Evolutionary conservation across 164 flowering plant species (phyloP), one percentile per base, ranked within the genome.

Genomic region (Houttuynia cordata): DNA sequence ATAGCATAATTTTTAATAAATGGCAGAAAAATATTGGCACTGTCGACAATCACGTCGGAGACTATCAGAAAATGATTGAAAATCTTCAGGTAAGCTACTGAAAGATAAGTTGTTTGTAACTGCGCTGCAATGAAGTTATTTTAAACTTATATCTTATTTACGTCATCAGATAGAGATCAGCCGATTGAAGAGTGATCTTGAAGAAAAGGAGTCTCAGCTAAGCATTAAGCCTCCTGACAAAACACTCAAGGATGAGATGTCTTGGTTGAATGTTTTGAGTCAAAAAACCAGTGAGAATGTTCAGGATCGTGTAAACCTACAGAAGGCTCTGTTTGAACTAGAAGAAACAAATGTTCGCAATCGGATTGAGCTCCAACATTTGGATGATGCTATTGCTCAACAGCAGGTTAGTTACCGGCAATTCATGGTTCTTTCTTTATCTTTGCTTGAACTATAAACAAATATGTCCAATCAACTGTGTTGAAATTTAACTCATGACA

Each of bases 1-100:
- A 8, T 58, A 8, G 10, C 34, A 9, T 57, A 63, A 7, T 17
- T 45, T 45, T 42, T 1, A 10, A 42, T 10, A 10, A 45, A 10
- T 10, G 67, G 15, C 83, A 90, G 97, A 87, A 85, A 84, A 90
- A 90, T 63, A 76, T 90, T 65, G 95, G 95, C 70, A 84, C 97
- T 4, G 58, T 87, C 15, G 86, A 90, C 69, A 80, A 86, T 52
- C 93, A 85, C 74, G 91, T 90, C 56, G 82, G 86, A 66, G 97
- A 87, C 66, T 90, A 90, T 75, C 97, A 87, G 64, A 70, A 85
- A 69, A 90, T 90, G 91, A 90, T 90, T 59, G 95, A 87, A 74
- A 76, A 70, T 75, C 97, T 90, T 73, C 95, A 90, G 83, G 97
- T 85, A 57, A 63, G 68, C 62, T 60, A 30, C 37, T 30, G 37